Evolutionary conservation across 129 eudicot genomes (phyloP).

Genomic region (Helianthus annuus): HanXRQr2.0-SUNRISE NC_035445.2:128492421-128492920

Average conservation of each 20-base stretch:
- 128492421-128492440: neutral
- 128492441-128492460: neutral
- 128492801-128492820: neutral
- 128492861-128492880: constrained; percentile 1
- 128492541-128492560: neutral
- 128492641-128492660: neutral
- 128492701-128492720: neutral
- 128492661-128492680: neutral
- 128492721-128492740: neutral
- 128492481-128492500: neutral
- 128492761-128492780: neutral
- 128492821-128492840: neutral
- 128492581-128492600: neutral
- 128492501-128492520: neutral
- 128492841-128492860: neutral
- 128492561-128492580: neutral
- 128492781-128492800: neutral
- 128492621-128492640: neutral
- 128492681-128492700: neutral
- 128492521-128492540: neutral
- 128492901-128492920: constrained; percentile 1
- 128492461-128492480: neutral
- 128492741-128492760: neutral
- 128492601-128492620: neutral
- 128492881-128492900: neutral